phyloP scores from a whole-genome alignment of 2,329 filamentous ascomycete species.

The Arthrinium puccinioides region DNA sequence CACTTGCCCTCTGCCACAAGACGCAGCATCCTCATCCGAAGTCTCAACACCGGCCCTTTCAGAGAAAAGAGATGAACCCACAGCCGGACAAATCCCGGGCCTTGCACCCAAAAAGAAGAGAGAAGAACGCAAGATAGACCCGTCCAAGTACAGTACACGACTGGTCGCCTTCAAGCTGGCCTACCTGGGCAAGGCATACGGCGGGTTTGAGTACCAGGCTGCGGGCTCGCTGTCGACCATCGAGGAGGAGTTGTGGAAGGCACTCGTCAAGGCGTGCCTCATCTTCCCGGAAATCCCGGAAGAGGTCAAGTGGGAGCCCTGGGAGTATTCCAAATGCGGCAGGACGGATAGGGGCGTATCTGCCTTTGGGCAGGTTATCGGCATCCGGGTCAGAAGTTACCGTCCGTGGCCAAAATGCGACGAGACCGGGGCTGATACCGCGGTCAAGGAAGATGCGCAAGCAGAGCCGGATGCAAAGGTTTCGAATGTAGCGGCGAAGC shows the following conservation, averaged over 20 bases:
- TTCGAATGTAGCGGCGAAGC: constrained; percentile 6
- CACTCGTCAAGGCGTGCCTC: constrained; percentile 71
- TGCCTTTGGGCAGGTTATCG: constrained; percentile 93
- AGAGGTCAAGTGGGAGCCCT: constrained; percentile 70
- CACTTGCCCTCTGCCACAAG: not conserved
- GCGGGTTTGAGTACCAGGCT: constrained; percentile 83
- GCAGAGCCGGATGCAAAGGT: constrained; percentile 6
- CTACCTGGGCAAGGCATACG: constrained; percentile 85
- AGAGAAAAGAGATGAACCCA: not conserved
- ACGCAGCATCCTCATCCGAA: not conserved
- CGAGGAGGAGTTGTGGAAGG: constrained; percentile 92
- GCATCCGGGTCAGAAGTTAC: constrained; percentile 73
- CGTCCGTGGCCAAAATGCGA: constrained; percentile 43
- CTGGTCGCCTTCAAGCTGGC: constrained; percentile 89
- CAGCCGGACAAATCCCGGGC: not conserved
- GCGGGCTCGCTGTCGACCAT: constrained; percentile 71
- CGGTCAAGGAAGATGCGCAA: constrained; percentile 9
- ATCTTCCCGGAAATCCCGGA: constrained; percentile 64
- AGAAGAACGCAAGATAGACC: constrained; percentile 56
- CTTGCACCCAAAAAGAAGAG: constrained; percentile 27
- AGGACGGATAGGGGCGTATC: constrained; percentile 90
- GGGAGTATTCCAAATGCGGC: constrained; percentile 91
- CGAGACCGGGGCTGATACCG: constrained; percentile 13
- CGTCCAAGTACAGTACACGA: constrained; percentile 73
- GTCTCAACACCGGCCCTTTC: not conserved